Conservation (phyloP, 495 filamentous ascomycete species). For the Haplographium delicatum region DNA sequence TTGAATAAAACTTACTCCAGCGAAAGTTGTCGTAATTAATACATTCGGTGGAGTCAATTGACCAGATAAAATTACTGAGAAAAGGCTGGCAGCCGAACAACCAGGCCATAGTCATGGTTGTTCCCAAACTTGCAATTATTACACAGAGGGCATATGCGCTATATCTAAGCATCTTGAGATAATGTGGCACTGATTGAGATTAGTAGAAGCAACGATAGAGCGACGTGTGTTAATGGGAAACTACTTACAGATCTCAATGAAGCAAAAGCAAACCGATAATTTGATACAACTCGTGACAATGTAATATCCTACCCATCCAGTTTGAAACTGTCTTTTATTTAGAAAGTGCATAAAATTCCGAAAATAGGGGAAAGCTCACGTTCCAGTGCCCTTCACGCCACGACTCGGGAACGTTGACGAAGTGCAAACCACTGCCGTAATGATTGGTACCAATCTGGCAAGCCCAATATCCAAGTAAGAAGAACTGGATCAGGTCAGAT, state of each 20-base stretch:
- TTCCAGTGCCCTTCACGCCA: slow-evolving; percentile 14
- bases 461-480: slow-evolving; percentile 10
- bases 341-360: not conserved
- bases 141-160: slow-evolving; percentile 2
- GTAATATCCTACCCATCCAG: slow-evolving; percentile 19
- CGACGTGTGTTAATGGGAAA: not conserved
- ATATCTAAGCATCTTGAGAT: slow-evolving; percentile 4
- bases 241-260: slow-evolving; percentile 17
- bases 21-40: slow-evolving; percentile 17
- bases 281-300: slow-evolving; percentile 14
- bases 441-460: slow-evolving; percentile 16
- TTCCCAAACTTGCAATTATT: slow-evolving; percentile 10
- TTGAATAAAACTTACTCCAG: slow-evolving; percentile 12
- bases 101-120: slow-evolving; percentile 1
- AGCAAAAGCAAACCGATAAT: slow-evolving; percentile 16
- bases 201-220: not conserved
- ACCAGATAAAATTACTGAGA: slow-evolving; percentile 18
- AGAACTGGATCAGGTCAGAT: not conserved
- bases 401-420: slow-evolving; percentile 6
- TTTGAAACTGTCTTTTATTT: not conserved
- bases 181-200: slow-evolving; percentile 1
- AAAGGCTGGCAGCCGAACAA: slow-evolving; percentile 13
- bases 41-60: slow-evolving; percentile 2
- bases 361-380: slow-evolving; percentile 7
- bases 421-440: slow-evolving; percentile 13